Conservation (phyloP, 805 yeast species). For the Candida sonorensis region DNA sequence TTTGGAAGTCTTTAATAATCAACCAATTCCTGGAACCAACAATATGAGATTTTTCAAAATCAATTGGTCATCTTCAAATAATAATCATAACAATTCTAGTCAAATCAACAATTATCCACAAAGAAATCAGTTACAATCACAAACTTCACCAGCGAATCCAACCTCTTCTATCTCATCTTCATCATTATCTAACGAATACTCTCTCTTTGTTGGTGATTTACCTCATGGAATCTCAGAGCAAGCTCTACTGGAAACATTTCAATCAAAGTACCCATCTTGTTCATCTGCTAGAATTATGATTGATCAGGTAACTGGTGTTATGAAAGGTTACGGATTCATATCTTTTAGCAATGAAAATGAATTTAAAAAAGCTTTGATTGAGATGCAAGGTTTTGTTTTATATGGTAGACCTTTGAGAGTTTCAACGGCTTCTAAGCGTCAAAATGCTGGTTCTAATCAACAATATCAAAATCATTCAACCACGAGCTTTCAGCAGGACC, state of each 20-base stretch:
- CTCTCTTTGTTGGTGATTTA: slow-evolving; percentile 84
- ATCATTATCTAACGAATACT: slow-evolving; percentile 35
- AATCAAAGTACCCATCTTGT: slow-evolving; percentile 63
- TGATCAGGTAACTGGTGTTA: slow-evolving; percentile 60
- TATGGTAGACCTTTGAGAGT: slow-evolving; percentile 75
- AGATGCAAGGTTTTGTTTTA: slow-evolving; percentile 74
- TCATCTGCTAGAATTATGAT: slow-evolving; percentile 72
- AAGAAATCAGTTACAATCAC: slow-evolving; percentile 6
- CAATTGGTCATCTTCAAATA: slow-evolving; percentile 64
- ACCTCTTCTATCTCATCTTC: slow-evolving; percentile 1
- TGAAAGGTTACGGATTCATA: slow-evolving; percentile 90
- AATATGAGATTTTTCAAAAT: slow-evolving; percentile 50
- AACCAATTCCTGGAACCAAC: slow-evolving; percentile 59
- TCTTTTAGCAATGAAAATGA: slow-evolving; percentile 60
- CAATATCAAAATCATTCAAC: slow-evolving; percentile 26
- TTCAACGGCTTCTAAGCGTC: slow-evolving; percentile 48
- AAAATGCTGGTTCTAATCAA: slow-evolving; percentile 2
- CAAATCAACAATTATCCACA: slow-evolving; percentile 5
- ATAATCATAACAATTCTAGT: slow-evolving; percentile 12
- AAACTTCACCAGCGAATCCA: slow-evolving; percentile 4
- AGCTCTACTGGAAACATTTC: slow-evolving; percentile 57
- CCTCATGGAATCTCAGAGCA: slow-evolving; percentile 68
- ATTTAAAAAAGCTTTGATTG: slow-evolving; percentile 64
- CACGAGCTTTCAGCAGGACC: slow-evolving; percentile 5
- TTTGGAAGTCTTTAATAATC: slow-evolving; percentile 54